Base-by-base conservation (phyloP, 768 basidiomycete genomes). In the Royoungia palumana region DNA sequence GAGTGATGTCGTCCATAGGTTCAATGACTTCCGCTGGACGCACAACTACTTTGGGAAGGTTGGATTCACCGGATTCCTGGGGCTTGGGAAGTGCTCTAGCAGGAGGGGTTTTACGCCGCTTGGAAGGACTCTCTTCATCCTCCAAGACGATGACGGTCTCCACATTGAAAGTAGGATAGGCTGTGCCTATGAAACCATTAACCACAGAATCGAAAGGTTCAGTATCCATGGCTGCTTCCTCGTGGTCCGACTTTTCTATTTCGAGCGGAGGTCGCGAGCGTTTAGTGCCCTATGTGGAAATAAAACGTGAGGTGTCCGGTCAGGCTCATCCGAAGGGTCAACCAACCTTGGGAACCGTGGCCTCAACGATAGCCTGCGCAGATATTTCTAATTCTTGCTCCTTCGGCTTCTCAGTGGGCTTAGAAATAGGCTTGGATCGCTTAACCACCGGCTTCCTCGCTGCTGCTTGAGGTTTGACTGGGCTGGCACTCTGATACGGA, bases 401-500 rank as follows among this genome's bases (percentile, higher is more conserved):
- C 45, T 53, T 59, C 30, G 64, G 58, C 34, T 65, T 67, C 52
- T 62, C 64, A 27, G 50, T 46, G 6, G 75, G 67, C 53, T 74
- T 76, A 11, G 71, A 61, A 21, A 44, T 20, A 14, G 54, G 40
- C 46, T 51, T 64, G 24, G 71, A 55, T 44, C 79, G 74, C 60
- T 72, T 80, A 21, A 67, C 61, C 21, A 59, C 53, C 16, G 55
- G 65, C 35, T 68, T 72, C 58, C 76, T 75, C 32, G 71, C 64
- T 0, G 78, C 75, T 42, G 72, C 67, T 3, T 77, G 74, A 11
- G 73, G 74, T 38, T 73, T 72, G 17, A 87, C 77, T 34, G 86
- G 86, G 56, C 79, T 86, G 14, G 82, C 81, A 17, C 78, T 75
- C 63, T 89, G 84, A 59, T 91, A 90, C 0, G 89, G 89, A 62